A percentile compares a stretch with the other conserved stretches of the same genome.
phyloP scores from a whole-genome alignment of 441 rosid genomes.

The Aleurites moluccanus region DNA sequence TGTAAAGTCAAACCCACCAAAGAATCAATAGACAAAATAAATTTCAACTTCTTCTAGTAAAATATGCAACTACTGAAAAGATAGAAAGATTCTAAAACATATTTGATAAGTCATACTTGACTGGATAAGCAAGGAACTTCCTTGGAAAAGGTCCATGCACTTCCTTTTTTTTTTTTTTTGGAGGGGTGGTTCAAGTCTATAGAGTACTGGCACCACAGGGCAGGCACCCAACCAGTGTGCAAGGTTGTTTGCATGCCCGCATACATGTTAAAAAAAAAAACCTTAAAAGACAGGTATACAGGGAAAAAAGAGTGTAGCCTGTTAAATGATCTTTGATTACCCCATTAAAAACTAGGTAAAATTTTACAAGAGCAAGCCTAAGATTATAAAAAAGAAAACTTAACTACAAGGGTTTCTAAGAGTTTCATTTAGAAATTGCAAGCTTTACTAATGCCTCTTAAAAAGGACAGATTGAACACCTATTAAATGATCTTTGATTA shows the following conservation, averaged over 20 bases:
- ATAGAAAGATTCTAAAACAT: not conserved
- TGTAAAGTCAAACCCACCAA: not conserved
- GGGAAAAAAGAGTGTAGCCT: not conserved
- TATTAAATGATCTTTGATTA: not conserved
- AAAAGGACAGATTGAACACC: not conserved
- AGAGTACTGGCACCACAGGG: not conserved
- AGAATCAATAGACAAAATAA: not conserved
- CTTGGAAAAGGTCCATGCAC: not conserved
- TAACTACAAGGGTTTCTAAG: not conserved
- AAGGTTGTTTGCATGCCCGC: not conserved
- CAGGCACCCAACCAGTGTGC: not conserved
- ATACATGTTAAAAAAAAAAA: not conserved
- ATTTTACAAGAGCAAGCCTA: not conserved
- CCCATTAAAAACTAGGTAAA: not conserved
- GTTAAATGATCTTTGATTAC: not conserved
- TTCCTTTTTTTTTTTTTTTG: not conserved
- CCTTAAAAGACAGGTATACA: not conserved
- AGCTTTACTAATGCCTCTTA: not conserved
- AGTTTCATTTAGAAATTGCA: not conserved
- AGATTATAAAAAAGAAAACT: not conserved
- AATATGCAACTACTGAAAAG: not conserved
- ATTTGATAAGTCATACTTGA: not conserved
- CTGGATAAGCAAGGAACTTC: not conserved
- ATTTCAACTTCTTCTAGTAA: not conserved
- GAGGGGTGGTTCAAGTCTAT: too few species aligned